Base-by-base conservation (phyloP, 2,329 filamentous ascomycete species). In the Leptoxyphium fumago region DNA sequence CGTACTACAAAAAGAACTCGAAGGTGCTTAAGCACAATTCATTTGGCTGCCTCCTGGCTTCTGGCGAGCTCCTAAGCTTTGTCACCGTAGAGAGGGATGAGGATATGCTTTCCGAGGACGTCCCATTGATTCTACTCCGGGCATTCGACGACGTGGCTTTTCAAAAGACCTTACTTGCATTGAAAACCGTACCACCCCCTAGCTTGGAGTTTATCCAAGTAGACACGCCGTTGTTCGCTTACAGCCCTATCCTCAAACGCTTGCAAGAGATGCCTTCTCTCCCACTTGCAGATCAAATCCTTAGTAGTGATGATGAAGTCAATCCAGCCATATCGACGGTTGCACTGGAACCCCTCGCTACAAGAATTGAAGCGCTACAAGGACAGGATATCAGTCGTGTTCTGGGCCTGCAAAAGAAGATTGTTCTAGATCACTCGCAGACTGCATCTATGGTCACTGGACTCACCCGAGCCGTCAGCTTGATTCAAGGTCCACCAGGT, bases 401-500 rank as follows among this genome's bases (percentile, higher is more conserved):
- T 3, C 43, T 71, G 2, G 28, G 47, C 1, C 58, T 60, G 0
- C 18, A 50, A 5, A 56, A 57, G 17, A 45, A 47, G 1, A 56
- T 73, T 2, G 44, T 50, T 2, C 58, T 77, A 0, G 74, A 77
- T 45, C 42, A 58, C 8, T 71, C 78, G 0, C 81, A 86, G 50
- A 61, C 69, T 0, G 51, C 64, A 0, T 78, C 80, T 1, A 55
- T 86, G 0, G 47, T 75, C 2, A 58, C 68, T 13, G 74, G 75
- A 0, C 51, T 87, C 0, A 62, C 56, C 0, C 70, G 70, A 7
- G 60, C 62, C 0, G 58, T 85, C 0, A 76, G 74, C 40, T 57
- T 80, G 0, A 81, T 87, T 2, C 81, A 85, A 63, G 82, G 82
- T 0, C 83, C 83, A 1, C 83, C 83, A 50, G 81, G 77, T 76